Percentiles rank a stretch among this genome's conserved stretches.
Conservation (phyloP, 1,139 yeast genomes). For the Lodderomyces parapsilosis region DNA sequence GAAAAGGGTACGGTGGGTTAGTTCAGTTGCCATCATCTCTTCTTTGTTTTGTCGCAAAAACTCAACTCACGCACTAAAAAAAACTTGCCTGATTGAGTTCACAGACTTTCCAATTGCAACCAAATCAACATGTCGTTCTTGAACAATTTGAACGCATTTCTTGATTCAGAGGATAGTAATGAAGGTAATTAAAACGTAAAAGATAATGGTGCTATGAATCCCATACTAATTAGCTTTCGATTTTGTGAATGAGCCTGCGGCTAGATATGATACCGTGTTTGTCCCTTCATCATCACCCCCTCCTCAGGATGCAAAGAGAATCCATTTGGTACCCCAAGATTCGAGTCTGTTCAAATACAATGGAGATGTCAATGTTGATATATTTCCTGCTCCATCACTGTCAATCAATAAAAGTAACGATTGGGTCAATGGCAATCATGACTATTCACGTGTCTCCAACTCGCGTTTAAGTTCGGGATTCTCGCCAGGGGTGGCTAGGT, state of each 20-base stretch:
- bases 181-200: conserved; percentile 12
- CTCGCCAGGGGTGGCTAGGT: background rate
- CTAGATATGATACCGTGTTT: background rate
- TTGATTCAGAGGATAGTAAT: conserved; percentile 8
- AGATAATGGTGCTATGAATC: background rate
- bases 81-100: too few relatives aligned
- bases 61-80: too few relatives aligned
- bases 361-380: background rate
- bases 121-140: conserved; percentile 13
- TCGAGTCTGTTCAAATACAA: background rate
- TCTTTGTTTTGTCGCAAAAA: too few relatives aligned
- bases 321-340: background rate
- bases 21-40: too few relatives aligned
- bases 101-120: conserved; percentile 11
- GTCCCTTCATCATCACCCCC: background rate
- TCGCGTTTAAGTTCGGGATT: background rate
- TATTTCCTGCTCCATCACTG: background rate
- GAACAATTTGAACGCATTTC: conserved; percentile 12
- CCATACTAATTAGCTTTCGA: background rate
- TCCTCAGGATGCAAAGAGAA: background rate
- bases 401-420: background rate
- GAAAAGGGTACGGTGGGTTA: too few relatives aligned
- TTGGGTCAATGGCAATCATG: background rate
- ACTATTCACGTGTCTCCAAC: background rate
- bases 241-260: conserved; percentile 1